Base-by-base conservation (phyloP, 192 early-diverging fungal genomes). In the Neocallimastix lanati region DNA sequence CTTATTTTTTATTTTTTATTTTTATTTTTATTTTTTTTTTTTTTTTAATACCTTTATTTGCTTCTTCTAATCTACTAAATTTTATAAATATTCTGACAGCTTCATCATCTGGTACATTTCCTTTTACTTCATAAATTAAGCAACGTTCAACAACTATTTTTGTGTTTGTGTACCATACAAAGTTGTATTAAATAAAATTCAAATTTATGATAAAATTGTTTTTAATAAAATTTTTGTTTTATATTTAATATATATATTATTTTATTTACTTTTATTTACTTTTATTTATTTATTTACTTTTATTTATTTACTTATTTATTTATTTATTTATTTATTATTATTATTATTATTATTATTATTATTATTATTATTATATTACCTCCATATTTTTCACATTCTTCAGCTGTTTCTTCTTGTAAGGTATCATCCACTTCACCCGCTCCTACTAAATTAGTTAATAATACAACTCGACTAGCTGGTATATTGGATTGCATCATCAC, bases 11-110 rank as follows among this genome's bases (percentile, higher is more conserved):
- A 14, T 50, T 38, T 77, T 21, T 83, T 18, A 28, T 50, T 6
- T 9, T 50, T 38, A 77, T 67, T 15, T 79, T 28, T 36, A 21
- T 29, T 78, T 16, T 27, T 76, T 2, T 14, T 84, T 29, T 40
- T 6, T 33, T 33, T 33, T 6, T 33, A 33, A 6, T 33, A 86
- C 85, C 85, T 84, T 84, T 76, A 29, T 37, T 28, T 6, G 92
- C 93, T 25, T 90, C 83, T 1, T 81, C 83, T 12, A 81, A 25
- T 16, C 84, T 79, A 7, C 33, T 78, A 82, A 95, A 95, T 81
- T 92, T 88, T 28, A 95, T 89, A 85, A 95, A 95, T 36, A 95
- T 94, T 18, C 92, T 83, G 11, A 95, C 93, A 0, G 93, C 91
- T 78, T 93, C 85, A 33, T 93, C 88, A 28, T 87, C 86, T 0